Conservation (phyloP, 2,329 filamentous ascomycete genomes). For the Cordyceps tenuipes region DNA sequence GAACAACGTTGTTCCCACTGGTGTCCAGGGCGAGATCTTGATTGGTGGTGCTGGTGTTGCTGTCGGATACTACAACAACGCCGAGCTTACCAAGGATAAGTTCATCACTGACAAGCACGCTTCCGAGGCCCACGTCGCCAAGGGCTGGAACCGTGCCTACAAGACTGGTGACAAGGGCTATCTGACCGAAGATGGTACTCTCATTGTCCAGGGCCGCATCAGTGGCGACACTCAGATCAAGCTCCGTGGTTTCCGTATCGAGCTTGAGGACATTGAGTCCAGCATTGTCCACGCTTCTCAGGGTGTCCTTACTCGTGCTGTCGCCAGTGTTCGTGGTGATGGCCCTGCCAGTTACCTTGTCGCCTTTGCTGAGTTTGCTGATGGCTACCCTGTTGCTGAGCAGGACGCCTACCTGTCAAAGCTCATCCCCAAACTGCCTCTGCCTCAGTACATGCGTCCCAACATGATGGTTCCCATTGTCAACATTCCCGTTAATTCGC, state of each 20-base stretch:
- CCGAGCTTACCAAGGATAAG: constrained; percentile 13
- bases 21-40: constrained; percentile 17
- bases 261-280: constrained; percentile 33
- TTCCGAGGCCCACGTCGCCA: neutral
- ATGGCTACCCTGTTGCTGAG: constrained; percentile 9
- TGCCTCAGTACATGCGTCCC: constrained; percentile 15
- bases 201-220: constrained; percentile 30
- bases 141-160: constrained; percentile 24
- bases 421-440: constrained; percentile 5
- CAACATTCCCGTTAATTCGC: constrained; percentile 8
- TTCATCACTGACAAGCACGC: constrained; percentile 16
- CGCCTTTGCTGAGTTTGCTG: constrained; percentile 21
- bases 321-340: constrained; percentile 18
- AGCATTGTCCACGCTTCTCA: constrained; percentile 17
- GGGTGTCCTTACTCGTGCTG: constrained; percentile 16
- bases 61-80: constrained; percentile 30
- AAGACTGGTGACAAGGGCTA: constrained; percentile 33
- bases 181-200: constrained; percentile 23
- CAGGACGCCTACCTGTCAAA: constrained; percentile 10
- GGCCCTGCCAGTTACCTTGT: constrained; percentile 18
- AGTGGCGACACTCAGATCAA: constrained; percentile 37
- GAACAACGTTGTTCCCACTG: constrained; percentile 13
- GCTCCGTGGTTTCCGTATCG: constrained; percentile 35
- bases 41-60: constrained; percentile 32
- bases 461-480: constrained; percentile 3